Evolutionary conservation across 139 green algal species (phyloP), one percentile per base, ranked within the genome.

Genomic region (Pleodorina starrii): DNA sequence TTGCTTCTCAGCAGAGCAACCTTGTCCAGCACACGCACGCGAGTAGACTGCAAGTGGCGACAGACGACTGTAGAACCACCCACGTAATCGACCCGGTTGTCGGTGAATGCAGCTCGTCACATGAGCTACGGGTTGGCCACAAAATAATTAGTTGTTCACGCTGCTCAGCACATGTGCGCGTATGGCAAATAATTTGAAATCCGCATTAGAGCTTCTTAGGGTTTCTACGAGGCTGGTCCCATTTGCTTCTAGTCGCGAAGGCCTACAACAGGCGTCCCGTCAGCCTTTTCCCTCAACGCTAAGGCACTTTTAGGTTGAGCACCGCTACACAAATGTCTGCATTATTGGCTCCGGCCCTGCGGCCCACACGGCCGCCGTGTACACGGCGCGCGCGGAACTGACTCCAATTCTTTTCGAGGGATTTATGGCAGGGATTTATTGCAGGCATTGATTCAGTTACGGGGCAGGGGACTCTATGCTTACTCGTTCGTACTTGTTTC

Each of bases 291-390:
- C 14, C 29, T 19, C 72, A 36, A 21, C 5, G 7, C 19, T 23
- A 38, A 80, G 72, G 19, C 40, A 80, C 21, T 80, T 80, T 59
- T 79, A 79, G 81, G 69, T 89, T 12, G 71, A 92, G 83, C 36
- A 87, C 40, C 43, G 95, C 19, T 86, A 68, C 3, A 96, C 95
- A 0, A 94, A 96, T n/a, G 92, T 98, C 0, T 96, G 92, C 90
- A 98, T 98, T 91, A 95, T 98, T 25, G 96, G 96, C 38, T 95
- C 82, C 9, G 97, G 97, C 17, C 97, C 96, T 57, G 97, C 97
- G 19, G 97, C 96, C 0, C 97, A 99, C 88, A 99, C 97, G 5
- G 97, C 97, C 23, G 96, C 95, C 29, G 92, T 94, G 16, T 96
- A 96, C 85, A 90, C 92, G 29, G 95, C 95, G 0, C 89, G 95